Conservation (phyloP, 371 early-diverging fungal genomes). For the Rhizopus microsporus region DNA sequence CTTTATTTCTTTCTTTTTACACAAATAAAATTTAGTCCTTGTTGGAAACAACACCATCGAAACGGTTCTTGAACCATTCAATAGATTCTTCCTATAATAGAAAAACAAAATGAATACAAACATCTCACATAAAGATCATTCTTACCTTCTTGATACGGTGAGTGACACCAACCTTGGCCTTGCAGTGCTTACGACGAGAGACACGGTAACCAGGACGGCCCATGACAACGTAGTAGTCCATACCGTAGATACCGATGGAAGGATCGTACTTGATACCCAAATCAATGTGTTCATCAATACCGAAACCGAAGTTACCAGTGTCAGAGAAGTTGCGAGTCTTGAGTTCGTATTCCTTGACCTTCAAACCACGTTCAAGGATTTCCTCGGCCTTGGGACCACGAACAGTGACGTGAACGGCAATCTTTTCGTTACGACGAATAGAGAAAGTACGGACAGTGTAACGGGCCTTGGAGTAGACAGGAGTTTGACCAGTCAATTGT, state of each 20-base stretch:
- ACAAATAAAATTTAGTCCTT: slow-evolving; percentile 14
- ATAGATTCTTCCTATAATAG: slow-evolving; percentile 23
- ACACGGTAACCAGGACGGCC: slow-evolving; percentile 98
- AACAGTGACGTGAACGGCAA: slow-evolving; percentile 98
- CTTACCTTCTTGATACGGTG: slow-evolving; percentile 90
- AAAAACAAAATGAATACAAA: no score
- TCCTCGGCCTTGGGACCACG: slow-evolving; percentile 90
- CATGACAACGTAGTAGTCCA: slow-evolving; percentile 99
- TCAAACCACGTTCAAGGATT: slow-evolving; percentile 99
- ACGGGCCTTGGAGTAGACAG: slow-evolving; percentile 99
- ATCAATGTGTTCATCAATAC: slow-evolving; percentile 99
- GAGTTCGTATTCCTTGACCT: slow-evolving; percentile 99
- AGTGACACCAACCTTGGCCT: slow-evolving; percentile 84
- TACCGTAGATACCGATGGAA: slow-evolving; percentile 97
- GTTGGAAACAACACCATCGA: slow-evolving; percentile 20
- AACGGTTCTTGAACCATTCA: slow-evolving; percentile 29
- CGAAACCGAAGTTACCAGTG: slow-evolving; percentile 99
- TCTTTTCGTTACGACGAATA: slow-evolving; percentile 99
- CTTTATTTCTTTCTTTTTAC: background rate
- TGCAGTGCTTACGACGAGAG: slow-evolving; percentile 92
- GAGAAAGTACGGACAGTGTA: slow-evolving; percentile 99
- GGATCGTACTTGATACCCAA: slow-evolving; percentile 99
- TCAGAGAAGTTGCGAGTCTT: slow-evolving; percentile 94
- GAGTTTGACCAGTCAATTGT: slow-evolving; percentile 99
- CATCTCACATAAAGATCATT: background rate